Conservation (phyloP, 1,284 basidiomycete species). For the Trichosporon coremiiforme region DNA sequence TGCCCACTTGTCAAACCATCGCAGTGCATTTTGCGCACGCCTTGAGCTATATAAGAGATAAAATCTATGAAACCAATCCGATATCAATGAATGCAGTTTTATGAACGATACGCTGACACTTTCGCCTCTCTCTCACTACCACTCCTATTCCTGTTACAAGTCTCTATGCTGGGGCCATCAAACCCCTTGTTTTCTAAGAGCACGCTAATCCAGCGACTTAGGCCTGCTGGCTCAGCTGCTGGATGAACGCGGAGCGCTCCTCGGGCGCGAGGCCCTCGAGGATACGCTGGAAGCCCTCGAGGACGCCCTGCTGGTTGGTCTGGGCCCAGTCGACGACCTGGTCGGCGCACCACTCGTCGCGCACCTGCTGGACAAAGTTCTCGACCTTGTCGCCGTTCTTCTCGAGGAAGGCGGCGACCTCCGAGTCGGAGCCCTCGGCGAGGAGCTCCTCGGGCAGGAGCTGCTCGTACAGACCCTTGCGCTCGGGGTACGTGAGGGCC, state of each 20-base stretch:
- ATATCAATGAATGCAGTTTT: neutral
- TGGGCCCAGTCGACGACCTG: constrained; percentile 48
- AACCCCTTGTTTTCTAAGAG: neutral
- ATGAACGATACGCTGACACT: neutral
- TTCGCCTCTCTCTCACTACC: neutral
- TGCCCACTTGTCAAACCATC: constrained; percentile 2
- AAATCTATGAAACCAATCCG: constrained; percentile 10
- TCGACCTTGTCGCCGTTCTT: constrained; percentile 45
- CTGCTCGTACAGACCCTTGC: constrained; percentile 47
- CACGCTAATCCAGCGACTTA: neutral
- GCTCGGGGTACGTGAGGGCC: constrained; percentile 49
- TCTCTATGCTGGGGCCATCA: constrained; percentile 8
- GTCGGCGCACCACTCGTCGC: constrained; percentile 50
- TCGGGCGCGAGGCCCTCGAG: constrained; percentile 69
- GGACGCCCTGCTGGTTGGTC: constrained; percentile 52
- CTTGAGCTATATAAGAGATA: neutral
- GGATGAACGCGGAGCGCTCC: constrained; percentile 67
- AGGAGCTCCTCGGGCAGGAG: constrained; percentile 47
- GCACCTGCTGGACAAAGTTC: constrained; percentile 43
- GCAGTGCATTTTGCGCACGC: neutral
- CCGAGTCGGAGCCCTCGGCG: constrained; percentile 36
- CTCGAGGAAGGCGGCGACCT: constrained; percentile 55
- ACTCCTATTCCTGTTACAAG: constrained; percentile 11
- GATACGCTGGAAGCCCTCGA: constrained; percentile 51
- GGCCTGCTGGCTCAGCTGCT: constrained; percentile 38